These are phyloP conservation scores for Euphorbia tirucalli DNA, from an alignment of 345 rosid species.

Conservation along the genomic window DNA sequence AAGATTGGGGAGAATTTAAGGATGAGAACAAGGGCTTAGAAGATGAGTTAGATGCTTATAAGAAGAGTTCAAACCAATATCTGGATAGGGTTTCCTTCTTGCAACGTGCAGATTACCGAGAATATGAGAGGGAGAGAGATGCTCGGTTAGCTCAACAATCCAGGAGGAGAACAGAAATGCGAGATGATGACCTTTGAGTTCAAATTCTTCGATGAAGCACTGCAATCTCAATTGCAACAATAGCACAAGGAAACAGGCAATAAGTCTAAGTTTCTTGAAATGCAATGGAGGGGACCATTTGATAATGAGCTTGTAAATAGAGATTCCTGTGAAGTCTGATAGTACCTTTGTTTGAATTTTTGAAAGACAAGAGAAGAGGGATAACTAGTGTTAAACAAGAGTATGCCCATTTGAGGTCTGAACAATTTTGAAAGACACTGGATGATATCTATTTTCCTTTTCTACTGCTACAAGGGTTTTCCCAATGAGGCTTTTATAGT, in stretches of 20 bases:
- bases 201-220: neutral
- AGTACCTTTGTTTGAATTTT: neutral
- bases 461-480: no score
- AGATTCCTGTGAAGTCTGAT: neutral
- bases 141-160: constrained; percentile 76
- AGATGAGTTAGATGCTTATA: constrained; percentile 82
- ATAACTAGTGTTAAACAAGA: no score
- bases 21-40: constrained; percentile 79
- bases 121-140: constrained; percentile 95
- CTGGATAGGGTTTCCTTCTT: constrained; percentile 79
- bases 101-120: constrained; percentile 78
- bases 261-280: neutral
- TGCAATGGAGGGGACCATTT: neutral
- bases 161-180: constrained; percentile 59
- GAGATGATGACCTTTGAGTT: constrained; percentile 47
- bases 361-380: no score
- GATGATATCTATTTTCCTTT: no score
- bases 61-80: constrained; percentile 93
- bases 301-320: neutral
- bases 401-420: no score
- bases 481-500: no score
- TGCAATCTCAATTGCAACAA: neutral
- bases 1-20: constrained; percentile 97
- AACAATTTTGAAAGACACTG: no score
- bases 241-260: neutral